Conservation (phyloP, 2,329 filamentous ascomycete species). For the Fusarium bactridioides region DNA sequence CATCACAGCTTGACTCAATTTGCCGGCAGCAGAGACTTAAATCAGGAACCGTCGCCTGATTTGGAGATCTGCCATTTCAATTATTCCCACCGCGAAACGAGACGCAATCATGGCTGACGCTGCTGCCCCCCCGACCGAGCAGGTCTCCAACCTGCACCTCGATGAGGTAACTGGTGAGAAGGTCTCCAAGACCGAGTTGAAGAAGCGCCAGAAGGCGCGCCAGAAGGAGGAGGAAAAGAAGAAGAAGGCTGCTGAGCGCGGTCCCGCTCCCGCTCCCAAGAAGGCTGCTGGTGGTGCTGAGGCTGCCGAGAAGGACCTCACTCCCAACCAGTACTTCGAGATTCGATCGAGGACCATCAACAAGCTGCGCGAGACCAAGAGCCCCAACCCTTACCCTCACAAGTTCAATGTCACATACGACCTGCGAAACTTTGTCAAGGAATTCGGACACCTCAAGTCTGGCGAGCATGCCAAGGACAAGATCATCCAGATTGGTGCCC, state of each 20-base stretch:
- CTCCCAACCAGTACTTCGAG: conserved; percentile 84
- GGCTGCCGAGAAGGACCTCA: conserved; percentile 63
- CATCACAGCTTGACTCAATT: conserved; percentile 35
- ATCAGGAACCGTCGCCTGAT: conserved; percentile 22
- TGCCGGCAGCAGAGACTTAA: conserved; percentile 23
- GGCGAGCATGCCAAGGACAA: conserved; percentile 83
- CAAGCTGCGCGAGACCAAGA: conserved; percentile 51
- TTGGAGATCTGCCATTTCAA: conserved; percentile 8
- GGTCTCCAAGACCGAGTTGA: conserved; percentile 85
- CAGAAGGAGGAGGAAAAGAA: conserved; percentile 89
- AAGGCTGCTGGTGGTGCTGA: conserved; percentile 63
- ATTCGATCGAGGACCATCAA: conserved; percentile 83
- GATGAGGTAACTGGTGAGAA: conserved; percentile 94
- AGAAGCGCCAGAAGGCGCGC: conserved; percentile 94
- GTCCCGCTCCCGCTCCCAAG: conserved; percentile 70
- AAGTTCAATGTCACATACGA: conserved; percentile 87
- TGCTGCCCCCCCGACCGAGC: conserved; percentile 52
- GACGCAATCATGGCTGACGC: conserved; percentile 44
- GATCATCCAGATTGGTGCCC: conserved; percentile 78
- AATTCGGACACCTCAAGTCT: conserved; percentile 84
- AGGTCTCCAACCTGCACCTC: conserved; percentile 77
- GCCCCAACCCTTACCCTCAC: conserved; percentile 77
- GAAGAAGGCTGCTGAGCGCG: conserved; percentile 79
- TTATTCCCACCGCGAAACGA: conserved; percentile 9
- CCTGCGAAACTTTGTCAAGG: conserved; percentile 78